Conservation (phyloP, 2,329 filamentous ascomycete species). For the Gaeumannomyces tritici region DNA sequence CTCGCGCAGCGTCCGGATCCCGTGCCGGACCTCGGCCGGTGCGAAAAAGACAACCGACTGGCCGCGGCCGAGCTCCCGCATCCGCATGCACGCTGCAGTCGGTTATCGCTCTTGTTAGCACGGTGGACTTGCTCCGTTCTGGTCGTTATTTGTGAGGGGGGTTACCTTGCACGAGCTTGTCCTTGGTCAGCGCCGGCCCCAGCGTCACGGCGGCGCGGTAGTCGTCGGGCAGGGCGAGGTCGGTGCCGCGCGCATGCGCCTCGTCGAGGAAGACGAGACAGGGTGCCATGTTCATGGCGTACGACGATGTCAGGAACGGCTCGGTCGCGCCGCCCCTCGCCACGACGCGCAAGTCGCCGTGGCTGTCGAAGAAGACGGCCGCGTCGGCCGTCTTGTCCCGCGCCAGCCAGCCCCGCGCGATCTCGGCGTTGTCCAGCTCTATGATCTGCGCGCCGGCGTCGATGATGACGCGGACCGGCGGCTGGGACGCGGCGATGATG, state of each 20-base stretch:
- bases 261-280: conserved; percentile 65
- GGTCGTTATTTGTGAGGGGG: too few species aligned
- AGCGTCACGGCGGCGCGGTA: conserved; percentile 60
- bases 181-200: conserved; percentile 56
- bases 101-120: conserved; percentile 15
- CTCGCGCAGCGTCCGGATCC: too few species aligned
- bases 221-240: conserved; percentile 48
- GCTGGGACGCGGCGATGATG: conserved; percentile 24
- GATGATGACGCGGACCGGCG: conserved; percentile 47
- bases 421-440: conserved; percentile 47
- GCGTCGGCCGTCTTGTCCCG: conserved; percentile 26
- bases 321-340: conserved; percentile 21
- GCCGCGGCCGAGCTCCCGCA: conserved; percentile 56
- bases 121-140: too few species aligned
- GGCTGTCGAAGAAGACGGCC: conserved; percentile 47
- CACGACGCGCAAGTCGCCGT: conserved; percentile 24
- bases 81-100: conserved; percentile 55
- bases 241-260: conserved; percentile 59
- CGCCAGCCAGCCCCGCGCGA: conserved; percentile 46
- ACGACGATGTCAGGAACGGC: conserved; percentile 48
- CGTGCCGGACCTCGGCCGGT: conserved; percentile 40
- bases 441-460: conserved; percentile 65
- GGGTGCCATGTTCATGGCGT: conserved; percentile 38
- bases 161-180: conserved; percentile 48
- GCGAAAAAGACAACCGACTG: conserved; percentile 56